These are phyloP conservation scores for Torrubiella hemipterigena DNA, from an alignment of 2,329 filamentous ascomycete genomes.

Conservation along the genomic window DNA sequence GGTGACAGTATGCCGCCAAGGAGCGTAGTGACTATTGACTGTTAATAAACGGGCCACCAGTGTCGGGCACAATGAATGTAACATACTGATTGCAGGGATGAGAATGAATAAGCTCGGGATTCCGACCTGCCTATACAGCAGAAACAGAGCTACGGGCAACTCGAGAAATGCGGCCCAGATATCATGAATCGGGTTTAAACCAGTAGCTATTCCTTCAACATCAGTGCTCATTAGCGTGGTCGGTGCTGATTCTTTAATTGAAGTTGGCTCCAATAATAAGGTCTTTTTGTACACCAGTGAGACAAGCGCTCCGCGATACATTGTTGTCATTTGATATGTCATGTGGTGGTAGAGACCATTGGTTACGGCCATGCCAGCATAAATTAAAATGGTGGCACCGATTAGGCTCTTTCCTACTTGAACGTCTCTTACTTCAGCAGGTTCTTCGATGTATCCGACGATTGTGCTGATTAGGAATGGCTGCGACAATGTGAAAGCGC, in stretches of 20 bases:
- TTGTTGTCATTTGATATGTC: slow-evolving; percentile 22
- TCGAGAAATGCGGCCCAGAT: slow-evolving; percentile 18
- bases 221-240: slow-evolving; percentile 19
- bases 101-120: slow-evolving; percentile 19
- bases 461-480: slow-evolving; percentile 29
- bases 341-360: slow-evolving; percentile 18
- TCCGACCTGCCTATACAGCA: slow-evolving; percentile 19
- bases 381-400: slow-evolving; percentile 26
- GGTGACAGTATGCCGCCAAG: slow-evolving; percentile 9
- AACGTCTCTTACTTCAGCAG: slow-evolving; percentile 11
- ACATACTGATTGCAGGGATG: slow-evolving; percentile 17
- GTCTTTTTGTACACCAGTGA: slow-evolving; percentile 17
- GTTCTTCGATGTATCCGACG: slow-evolving; percentile 17
- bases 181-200: slow-evolving; percentile 15
- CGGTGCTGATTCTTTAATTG: slow-evolving; percentile 16
- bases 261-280: slow-evolving; percentile 13
- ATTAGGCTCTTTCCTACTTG: slow-evolving; percentile 25
- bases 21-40: not conserved
- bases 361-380: slow-evolving; percentile 27
- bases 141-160: slow-evolving; percentile 17
- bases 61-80: slow-evolving; percentile 3
- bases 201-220: slow-evolving; percentile 16
- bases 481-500: slow-evolving; percentile 30
- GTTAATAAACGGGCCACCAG: too few species aligned
- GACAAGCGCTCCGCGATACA: slow-evolving; percentile 18